These are phyloP conservation scores for Venturia aucupariae DNA, from an alignment of 2,329 filamentous ascomycete species.

Conservation along the genomic window DNA sequence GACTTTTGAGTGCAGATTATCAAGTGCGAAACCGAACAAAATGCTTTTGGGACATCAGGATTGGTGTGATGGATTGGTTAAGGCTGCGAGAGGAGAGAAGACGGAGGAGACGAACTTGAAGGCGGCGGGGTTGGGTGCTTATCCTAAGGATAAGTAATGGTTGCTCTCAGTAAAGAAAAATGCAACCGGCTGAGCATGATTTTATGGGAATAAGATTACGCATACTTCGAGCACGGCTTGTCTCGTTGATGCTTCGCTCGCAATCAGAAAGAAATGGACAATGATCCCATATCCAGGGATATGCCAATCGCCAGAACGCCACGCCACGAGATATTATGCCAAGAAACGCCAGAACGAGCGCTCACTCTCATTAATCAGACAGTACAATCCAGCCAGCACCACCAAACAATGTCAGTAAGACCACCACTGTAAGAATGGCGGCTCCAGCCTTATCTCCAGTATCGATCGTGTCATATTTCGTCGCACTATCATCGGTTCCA, in stretches of 20 bases:
- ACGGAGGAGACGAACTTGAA: slow-evolving; percentile 20
- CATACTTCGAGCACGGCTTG: too few relatives aligned
- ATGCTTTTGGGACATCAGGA: slow-evolving; percentile 31
- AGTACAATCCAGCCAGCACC: slow-evolving; percentile 45
- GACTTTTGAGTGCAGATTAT: too few relatives aligned
- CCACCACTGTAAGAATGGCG: slow-evolving; percentile 51
- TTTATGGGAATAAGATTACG: too few relatives aligned
- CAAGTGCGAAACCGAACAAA: slow-evolving; percentile 26
- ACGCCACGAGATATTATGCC: neutral
- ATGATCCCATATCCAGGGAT: neutral
- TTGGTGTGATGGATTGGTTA: slow-evolving; percentile 28
- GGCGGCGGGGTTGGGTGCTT: slow-evolving; percentile 4
- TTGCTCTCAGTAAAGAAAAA: too few relatives aligned
- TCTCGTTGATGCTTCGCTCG: too few relatives aligned
- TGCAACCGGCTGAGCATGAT: too few relatives aligned
- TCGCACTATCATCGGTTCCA: slow-evolving; percentile 48
- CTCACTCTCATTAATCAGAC: neutral
- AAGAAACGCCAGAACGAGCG: neutral
- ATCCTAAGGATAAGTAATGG: neutral
- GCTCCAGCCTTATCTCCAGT: slow-evolving; percentile 60
- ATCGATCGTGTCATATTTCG: slow-evolving; percentile 16
- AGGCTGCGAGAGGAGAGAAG: slow-evolving; percentile 19
- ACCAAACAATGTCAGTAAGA: slow-evolving; percentile 46
- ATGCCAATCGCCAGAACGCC: neutral
- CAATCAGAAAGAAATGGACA: too few relatives aligned